A percentile compares a stretch with the other conserved stretches of the same genome.
Conservation (phyloP, 1,139 yeast species). For the Spencermartinsiella ligniputridi region DNA sequence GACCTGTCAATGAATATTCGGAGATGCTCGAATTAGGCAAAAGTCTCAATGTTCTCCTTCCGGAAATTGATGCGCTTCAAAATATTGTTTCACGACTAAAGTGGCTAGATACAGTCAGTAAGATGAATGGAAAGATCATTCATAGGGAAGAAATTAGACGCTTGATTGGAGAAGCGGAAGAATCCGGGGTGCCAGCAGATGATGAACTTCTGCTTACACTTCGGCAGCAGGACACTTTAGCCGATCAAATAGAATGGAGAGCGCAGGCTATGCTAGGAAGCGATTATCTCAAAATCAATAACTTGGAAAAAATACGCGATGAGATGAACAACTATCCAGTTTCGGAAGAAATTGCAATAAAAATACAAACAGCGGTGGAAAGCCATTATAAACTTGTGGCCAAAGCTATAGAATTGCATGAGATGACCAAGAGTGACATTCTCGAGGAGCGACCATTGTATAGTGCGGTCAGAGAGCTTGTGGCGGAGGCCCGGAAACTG, state of each 20-base stretch:
- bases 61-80: slow-evolving; percentile 47
- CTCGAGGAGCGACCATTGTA: slow-evolving; percentile 32
- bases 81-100: slow-evolving; percentile 45
- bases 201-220: slow-evolving; percentile 21
- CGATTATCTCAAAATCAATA: slow-evolving; percentile 12
- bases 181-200: slow-evolving; percentile 29
- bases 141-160: slow-evolving; percentile 36
- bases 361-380: slow-evolving; percentile 8
- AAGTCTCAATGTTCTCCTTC: slow-evolving; percentile 54
- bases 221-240: slow-evolving; percentile 16
- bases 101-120: slow-evolving; percentile 45
- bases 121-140: slow-evolving; percentile 12
- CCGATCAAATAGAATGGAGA: slow-evolving; percentile 22
- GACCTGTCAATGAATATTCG: slow-evolving; percentile 26
- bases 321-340: slow-evolving; percentile 15
- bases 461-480: slow-evolving; percentile 24
- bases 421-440: slow-evolving; percentile 24
- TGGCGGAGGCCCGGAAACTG: slow-evolving; percentile 25
- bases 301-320: slow-evolving; percentile 13
- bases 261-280: slow-evolving; percentile 11
- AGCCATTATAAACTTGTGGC: slow-evolving; percentile 8
- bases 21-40: slow-evolving; percentile 45
- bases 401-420: slow-evolving; percentile 15
- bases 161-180: slow-evolving; percentile 43
- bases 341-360: slow-evolving; percentile 7